Evolutionary conservation across 1,139 yeast species (phyloP).

Genomic region (Lodderomyces metapsilosis): DNA sequence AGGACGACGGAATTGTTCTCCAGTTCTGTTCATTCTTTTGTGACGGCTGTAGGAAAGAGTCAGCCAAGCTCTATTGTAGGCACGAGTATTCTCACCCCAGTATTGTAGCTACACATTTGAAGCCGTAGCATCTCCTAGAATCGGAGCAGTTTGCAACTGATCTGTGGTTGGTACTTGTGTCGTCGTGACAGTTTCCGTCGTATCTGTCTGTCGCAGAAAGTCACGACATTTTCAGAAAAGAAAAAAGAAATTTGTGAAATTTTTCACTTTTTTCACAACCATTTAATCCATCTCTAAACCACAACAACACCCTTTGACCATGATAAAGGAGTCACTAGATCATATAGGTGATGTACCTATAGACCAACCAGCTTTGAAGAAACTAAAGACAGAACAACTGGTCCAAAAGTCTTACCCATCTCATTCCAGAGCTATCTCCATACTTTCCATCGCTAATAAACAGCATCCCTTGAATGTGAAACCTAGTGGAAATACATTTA

Average conservation of each 20-base stretch:
- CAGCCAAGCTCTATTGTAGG: too few relatives aligned
- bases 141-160: too few relatives aligned
- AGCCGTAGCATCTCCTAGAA: too few relatives aligned
- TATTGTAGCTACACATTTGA: too few relatives aligned
- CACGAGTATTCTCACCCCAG: too few relatives aligned
- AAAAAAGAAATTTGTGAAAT: slow-evolving; percentile 1
- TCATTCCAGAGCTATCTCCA: slow-evolving; percentile 23
- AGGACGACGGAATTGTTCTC: too few relatives aligned
- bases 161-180: too few relatives aligned
- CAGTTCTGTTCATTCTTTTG: too few relatives aligned
- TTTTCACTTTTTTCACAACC: slow-evolving; percentile 7
- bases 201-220: too few relatives aligned
- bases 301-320: not conserved
- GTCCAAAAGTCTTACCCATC: slow-evolving; percentile 12
- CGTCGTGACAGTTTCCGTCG: too few relatives aligned
- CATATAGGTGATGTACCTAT: not conserved
- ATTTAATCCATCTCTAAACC: not conserved
- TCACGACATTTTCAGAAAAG: too few relatives aligned
- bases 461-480: slow-evolving; percentile 71
- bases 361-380: slow-evolving; percentile 12
- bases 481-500: slow-evolving; percentile 64
- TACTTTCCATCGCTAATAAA: slow-evolving; percentile 22
- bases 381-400: slow-evolving; percentile 13
- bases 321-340: slow-evolving; percentile 1
- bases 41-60: too few relatives aligned